A percentile compares a stretch with the other conserved stretches of the same genome.
These are phyloP conservation scores for Luffa acutangula DNA, from an alignment of 306 rosid genomes.

Conservation along the genomic window DNA sequence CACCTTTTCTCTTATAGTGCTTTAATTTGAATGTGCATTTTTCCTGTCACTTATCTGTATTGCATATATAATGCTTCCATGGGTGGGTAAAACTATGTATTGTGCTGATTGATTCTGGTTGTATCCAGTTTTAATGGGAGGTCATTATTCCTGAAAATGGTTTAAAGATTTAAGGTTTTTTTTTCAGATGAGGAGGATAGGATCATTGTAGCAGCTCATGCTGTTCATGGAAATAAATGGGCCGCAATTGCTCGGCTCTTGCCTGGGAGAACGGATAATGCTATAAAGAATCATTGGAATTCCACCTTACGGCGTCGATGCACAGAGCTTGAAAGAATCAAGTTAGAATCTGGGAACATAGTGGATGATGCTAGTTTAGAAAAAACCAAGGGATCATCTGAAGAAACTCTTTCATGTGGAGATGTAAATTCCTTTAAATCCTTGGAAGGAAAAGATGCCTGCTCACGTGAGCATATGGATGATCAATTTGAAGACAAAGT, in stretches of 20 bases:
- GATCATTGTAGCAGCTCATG: constrained; percentile 84
- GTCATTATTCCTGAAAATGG: constrained; percentile 2
- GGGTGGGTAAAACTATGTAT: background rate
- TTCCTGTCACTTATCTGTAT: background rate
- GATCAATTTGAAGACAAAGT: constrained; percentile 38
- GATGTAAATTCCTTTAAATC: constrained; percentile 71
- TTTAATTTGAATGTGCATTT: background rate
- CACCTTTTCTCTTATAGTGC: background rate
- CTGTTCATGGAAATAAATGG: constrained; percentile 87
- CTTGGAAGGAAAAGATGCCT: constrained; percentile 56
- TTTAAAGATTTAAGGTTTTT: background rate
- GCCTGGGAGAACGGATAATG: constrained; percentile 84
- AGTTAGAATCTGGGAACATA: constrained; percentile 39
- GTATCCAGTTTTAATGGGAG: background rate
- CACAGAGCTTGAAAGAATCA: constrained; percentile 36
- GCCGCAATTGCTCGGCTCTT: constrained; percentile 78
- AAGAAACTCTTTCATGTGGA: constrained; percentile 77
- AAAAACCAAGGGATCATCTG: constrained; percentile 78
- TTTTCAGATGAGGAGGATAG: constrained; percentile 79
- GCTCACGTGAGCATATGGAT: constrained; percentile 40
- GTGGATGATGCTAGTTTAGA: constrained; percentile 62
- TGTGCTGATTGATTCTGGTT: background rate
- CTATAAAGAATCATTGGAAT: constrained; percentile 94
- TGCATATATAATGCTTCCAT: background rate
- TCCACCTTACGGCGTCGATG: constrained; percentile 75